Percentiles rank a stretch among this genome's conserved stretches.
These are phyloP conservation scores for Pichia cephalocereana DNA, from an alignment of 805 yeast genomes.

Conservation along the genomic window DNA sequence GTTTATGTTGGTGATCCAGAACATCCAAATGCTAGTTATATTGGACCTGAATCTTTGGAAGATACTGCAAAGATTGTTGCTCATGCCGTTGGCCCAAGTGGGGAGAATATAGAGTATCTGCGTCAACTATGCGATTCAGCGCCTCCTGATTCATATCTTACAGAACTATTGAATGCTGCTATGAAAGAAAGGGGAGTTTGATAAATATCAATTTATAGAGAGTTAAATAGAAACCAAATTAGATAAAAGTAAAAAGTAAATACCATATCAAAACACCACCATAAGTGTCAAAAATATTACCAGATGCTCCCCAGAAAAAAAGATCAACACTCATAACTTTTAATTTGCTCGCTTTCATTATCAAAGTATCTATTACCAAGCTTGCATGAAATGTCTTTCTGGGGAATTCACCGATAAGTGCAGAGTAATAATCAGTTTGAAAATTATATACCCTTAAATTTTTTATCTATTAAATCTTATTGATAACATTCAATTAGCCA, in stretches of 20 bases:
- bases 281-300: no score
- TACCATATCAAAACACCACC: no score
- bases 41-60: slow-evolving; percentile 65
- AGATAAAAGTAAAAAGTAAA: no score
- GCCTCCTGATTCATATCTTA: slow-evolving; percentile 26
- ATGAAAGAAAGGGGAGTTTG: not conserved
- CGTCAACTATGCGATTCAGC: slow-evolving; percentile 30
- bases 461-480: not conserved
- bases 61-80: slow-evolving; percentile 55
- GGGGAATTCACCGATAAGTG: no score
- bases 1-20: slow-evolving; percentile 60
- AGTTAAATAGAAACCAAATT: no score
- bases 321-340: no score
- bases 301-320: no score
- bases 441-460: no score
- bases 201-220: not conserved
- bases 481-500: not conserved
- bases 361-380: no score
- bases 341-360: no score
- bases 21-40: slow-evolving; percentile 55
- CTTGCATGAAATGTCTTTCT: no score
- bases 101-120: slow-evolving; percentile 68
- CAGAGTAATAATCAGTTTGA: no score
- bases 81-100: slow-evolving; percentile 66
- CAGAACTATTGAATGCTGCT: slow-evolving; percentile 8